These are phyloP conservation scores for Dioscorea cayenensis DNA, from an alignment of 116 monocot species.

Conservation along the genomic window DNA sequence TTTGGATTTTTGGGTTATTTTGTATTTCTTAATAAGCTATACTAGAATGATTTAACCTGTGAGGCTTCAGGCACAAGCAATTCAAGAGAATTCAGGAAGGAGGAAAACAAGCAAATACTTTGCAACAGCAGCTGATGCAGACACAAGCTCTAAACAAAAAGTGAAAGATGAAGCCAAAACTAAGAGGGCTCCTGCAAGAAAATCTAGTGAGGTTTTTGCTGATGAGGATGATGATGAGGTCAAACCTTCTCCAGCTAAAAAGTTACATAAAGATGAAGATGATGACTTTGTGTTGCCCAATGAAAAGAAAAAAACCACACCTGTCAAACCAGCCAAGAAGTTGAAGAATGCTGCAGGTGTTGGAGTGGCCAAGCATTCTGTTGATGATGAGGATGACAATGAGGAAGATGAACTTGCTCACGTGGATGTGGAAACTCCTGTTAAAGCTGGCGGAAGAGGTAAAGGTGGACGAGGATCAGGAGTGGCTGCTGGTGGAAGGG, in stretches of 20 bases:
- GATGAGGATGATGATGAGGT: conserved; percentile 20
- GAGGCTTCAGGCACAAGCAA: conserved; percentile 20
- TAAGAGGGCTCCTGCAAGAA: conserved; percentile 36
- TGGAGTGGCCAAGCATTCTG: conserved; percentile 1
- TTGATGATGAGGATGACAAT: conserved; percentile 25
- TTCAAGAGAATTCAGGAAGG: conserved; percentile 41
- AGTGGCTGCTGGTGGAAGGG: conserved; percentile 45
- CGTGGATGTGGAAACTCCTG: conserved; percentile 15
- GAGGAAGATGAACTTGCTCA: conserved; percentile 21
- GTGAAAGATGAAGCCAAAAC: conserved; percentile 30
- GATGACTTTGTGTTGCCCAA: conserved; percentile 56
- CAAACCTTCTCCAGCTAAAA: conserved; percentile 37
- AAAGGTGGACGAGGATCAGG: conserved; percentile 54
- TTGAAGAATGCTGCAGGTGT: conserved; percentile 17
- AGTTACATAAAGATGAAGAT: conserved; percentile 40
- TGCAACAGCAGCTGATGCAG: conserved; percentile 19
- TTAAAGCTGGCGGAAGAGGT: conserved; percentile 45
- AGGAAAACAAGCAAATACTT: conserved; percentile 91
- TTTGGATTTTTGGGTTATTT: too few species aligned
- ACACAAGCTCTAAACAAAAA: conserved; percentile 13
- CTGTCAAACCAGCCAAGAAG: conserved; percentile 39
- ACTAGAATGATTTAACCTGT: neutral
- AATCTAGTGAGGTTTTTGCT: conserved; percentile 13
- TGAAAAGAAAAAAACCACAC: conserved; percentile 29
- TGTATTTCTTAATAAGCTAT: too few species aligned